phyloP scores from a whole-genome alignment of 345 rosid genomes.

The Diplotaxis tenuifolia region DNA sequence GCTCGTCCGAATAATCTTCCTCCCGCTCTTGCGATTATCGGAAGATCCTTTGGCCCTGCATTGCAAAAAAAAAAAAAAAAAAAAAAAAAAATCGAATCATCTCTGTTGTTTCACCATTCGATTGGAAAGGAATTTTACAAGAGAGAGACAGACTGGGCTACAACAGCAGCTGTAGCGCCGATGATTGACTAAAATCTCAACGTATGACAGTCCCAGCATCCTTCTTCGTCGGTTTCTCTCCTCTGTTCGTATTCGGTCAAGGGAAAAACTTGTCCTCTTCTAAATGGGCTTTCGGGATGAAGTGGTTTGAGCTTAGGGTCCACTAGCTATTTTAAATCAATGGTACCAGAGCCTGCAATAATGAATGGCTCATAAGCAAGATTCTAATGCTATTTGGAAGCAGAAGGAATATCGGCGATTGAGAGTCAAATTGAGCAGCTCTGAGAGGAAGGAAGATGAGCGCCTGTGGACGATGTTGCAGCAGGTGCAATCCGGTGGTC shows the following conservation, averaged over 20 bases:
- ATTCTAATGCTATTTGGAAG: no score
- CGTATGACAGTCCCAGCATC: slow-evolving; percentile 69
- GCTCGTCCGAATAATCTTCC: slow-evolving; percentile 81
- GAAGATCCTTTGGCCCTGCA: slow-evolving; percentile 86
- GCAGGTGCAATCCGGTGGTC: no score
- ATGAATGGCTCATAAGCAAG: no score
- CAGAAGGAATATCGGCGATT: no score
- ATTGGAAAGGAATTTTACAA: neutral
- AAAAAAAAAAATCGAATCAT: slow-evolving; percentile 1
- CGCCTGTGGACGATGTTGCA: no score
- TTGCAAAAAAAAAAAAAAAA: no score
- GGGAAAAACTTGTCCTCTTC: neutral
- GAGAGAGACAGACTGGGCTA: slow-evolving; percentile 47
- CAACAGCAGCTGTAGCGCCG: slow-evolving; percentile 66
- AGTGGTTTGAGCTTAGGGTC: no score
- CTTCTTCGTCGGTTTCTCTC: slow-evolving; percentile 5
- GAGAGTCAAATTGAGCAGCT: no score
- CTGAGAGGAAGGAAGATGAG: no score
- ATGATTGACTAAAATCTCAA: slow-evolving; percentile 62
- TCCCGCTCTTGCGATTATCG: slow-evolving; percentile 63
- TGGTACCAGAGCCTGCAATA: no score
- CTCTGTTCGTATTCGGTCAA: slow-evolving; percentile 9
- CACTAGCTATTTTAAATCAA: no score
- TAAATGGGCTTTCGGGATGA: no score
- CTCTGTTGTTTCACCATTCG: neutral